phyloP scores from a whole-genome alignment of 169 alveolate species.

The Plasmodium knowlesi region DNA sequence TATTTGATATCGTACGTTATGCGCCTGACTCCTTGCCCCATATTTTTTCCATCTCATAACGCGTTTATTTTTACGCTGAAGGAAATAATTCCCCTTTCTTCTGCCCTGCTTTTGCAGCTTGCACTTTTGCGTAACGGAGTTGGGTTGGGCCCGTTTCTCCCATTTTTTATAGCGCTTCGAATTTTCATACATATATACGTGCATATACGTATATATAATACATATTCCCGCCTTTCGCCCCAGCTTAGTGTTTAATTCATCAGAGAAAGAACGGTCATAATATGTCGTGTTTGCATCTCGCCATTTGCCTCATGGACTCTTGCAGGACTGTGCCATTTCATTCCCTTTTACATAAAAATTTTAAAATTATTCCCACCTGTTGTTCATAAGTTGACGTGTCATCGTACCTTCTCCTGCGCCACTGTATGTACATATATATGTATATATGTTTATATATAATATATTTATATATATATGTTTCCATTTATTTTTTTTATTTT shows the following conservation, averaged over 20 bases:
- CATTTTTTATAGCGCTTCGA: background rate
- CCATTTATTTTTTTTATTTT: background rate
- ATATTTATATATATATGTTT: background rate
- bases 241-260: background rate
- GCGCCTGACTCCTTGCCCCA: background rate
- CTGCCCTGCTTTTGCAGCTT: background rate
- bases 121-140: background rate
- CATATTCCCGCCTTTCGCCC: background rate
- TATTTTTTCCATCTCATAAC: background rate
- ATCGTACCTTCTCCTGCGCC: background rate
- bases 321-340: background rate
- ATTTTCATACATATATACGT: background rate
- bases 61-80: background rate
- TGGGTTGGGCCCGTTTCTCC: background rate
- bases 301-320: background rate
- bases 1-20: background rate
- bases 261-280: background rate
- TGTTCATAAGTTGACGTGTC: background rate
- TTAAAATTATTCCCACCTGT: background rate
- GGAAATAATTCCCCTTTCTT: background rate
- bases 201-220: background rate
- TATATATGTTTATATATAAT: background rate
- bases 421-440: conserved; percentile 12
- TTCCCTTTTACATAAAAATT: background rate
- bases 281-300: background rate